Evolutionary conservation across 2,329 filamentous ascomycete genomes (phyloP).

Genomic region (Trichophyton simii): DNA sequence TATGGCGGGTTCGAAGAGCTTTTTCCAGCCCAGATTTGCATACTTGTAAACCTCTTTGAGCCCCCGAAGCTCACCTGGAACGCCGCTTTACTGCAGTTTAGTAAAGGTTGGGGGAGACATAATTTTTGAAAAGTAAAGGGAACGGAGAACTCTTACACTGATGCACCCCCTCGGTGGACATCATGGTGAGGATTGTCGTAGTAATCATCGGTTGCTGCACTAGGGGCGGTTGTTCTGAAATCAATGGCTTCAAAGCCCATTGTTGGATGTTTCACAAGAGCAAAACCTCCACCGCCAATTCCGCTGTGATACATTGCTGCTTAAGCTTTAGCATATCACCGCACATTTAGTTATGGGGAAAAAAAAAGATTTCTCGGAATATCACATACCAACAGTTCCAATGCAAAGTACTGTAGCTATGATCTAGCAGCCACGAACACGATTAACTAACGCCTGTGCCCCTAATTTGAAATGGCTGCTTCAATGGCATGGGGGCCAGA

Average conservation of each 20-base stretch:
- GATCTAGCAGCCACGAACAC: constrained; percentile 29
- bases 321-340: not conserved
- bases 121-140: constrained; percentile 48
- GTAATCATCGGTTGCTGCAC: not conserved
- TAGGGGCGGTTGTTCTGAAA: constrained; percentile 74
- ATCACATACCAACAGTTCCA: constrained; percentile 48
- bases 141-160: not conserved
- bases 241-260: constrained; percentile 75
- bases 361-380: not conserved
- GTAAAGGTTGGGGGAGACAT: not conserved
- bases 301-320: constrained; percentile 63
- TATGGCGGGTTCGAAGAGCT: constrained; percentile 61
- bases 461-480: not conserved
- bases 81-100: constrained; percentile 31
- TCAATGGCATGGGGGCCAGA: not conserved
- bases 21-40: constrained; percentile 49
- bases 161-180: not conserved
- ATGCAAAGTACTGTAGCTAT: constrained; percentile 64
- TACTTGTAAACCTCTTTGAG: constrained; percentile 59
- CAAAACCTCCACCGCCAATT: constrained; percentile 83
- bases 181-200: not conserved
- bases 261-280: constrained; percentile 54
- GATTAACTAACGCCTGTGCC: not conserved
- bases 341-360: no score
- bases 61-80: constrained; percentile 54